Percentiles rank a stretch among this genome's conserved stretches.
Conservation (phyloP, 257 asterid genomes). For the Capsicum rhomboideum region DNA sequence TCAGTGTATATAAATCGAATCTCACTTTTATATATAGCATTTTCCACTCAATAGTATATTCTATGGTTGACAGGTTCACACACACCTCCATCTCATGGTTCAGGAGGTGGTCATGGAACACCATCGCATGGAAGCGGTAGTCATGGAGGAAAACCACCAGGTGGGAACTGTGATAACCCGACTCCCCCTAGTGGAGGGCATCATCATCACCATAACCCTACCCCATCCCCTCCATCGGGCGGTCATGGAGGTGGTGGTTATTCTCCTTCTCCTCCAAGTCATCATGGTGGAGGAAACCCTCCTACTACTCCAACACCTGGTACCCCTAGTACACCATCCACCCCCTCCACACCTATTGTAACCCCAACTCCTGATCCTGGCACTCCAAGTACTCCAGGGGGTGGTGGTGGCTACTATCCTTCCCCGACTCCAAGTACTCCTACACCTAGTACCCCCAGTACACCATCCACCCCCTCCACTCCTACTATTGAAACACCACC, state of each 20-base stretch:
- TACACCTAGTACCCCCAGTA: constrained; percentile 26
- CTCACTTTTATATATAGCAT: not conserved
- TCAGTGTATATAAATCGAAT: not conserved
- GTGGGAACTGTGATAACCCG: constrained; percentile 60
- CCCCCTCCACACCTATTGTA: not conserved
- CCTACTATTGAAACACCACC: not conserved
- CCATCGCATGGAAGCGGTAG: constrained; percentile 39
- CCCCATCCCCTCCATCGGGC: constrained; percentile 25
- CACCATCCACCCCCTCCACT: constrained; percentile 6
- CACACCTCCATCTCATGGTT: constrained; percentile 6
- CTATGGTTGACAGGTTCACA: constrained; percentile 22
- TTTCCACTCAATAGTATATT: not conserved
- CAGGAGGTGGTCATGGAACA: not conserved
- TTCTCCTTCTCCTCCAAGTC: not conserved
- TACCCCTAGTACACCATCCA: not conserved
- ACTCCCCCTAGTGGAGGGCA: constrained; percentile 63
- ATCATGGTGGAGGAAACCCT: not conserved
- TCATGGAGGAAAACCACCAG: constrained; percentile 41
- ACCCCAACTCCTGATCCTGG: constrained; percentile 6
- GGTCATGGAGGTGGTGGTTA: constrained; percentile 14
- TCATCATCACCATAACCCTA: constrained; percentile 37
- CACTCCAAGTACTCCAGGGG: not conserved
- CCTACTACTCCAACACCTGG: not conserved
- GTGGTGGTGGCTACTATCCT: not conserved
- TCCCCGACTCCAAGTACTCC: constrained; percentile 20